Conservation (phyloP, 306 rosid genomes). For the Dalbergia oliveri region DNA sequence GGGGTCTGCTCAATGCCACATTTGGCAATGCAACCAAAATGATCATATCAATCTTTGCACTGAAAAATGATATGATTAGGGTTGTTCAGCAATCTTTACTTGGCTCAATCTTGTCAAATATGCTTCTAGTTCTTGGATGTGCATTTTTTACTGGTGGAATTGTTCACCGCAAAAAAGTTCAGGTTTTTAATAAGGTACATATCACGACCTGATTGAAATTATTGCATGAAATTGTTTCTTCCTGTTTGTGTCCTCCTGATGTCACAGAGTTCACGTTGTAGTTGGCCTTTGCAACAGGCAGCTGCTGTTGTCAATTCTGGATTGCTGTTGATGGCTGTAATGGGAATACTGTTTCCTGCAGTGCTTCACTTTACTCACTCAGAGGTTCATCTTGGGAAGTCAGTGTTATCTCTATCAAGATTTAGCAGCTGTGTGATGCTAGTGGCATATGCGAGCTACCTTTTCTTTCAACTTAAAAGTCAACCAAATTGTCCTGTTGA, state of each 20-base stretch:
- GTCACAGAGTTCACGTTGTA: slow-evolving; percentile 39
- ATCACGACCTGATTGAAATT: slow-evolving; percentile 18
- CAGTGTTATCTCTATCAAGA: slow-evolving; percentile 85
- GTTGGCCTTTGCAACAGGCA: slow-evolving; percentile 66
- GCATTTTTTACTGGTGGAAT: slow-evolving; percentile 94
- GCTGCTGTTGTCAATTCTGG: slow-evolving; percentile 90
- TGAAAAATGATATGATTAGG: slow-evolving; percentile 87
- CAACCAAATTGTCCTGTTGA: slow-evolving; percentile 66
- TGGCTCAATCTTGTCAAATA: slow-evolving; percentile 92
- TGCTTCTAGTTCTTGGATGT: slow-evolving; percentile 94
- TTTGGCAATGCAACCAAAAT: slow-evolving; percentile 93
- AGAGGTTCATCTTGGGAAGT: slow-evolving; percentile 80
- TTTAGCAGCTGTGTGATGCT: slow-evolving; percentile 94
- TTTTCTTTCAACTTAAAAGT: slow-evolving; percentile 81
- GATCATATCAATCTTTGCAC: slow-evolving; percentile 88
- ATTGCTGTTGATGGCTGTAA: slow-evolving; percentile 90
- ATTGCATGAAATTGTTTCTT: slow-evolving; percentile 9
- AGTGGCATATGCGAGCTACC: slow-evolving; percentile 85
- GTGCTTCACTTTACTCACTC: slow-evolving; percentile 93
- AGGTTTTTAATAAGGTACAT: slow-evolving; percentile 76
- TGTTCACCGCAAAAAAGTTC: slow-evolving; percentile 64
- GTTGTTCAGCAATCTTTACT: slow-evolving; percentile 93
- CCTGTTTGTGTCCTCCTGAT: slow-evolving; percentile 12
- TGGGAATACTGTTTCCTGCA: slow-evolving; percentile 90
- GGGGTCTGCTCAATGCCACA: slow-evolving; percentile 93